phyloP scores from a whole-genome alignment of 2,329 filamentous ascomycete genomes.

The Dactylonectria estremocensis region DNA sequence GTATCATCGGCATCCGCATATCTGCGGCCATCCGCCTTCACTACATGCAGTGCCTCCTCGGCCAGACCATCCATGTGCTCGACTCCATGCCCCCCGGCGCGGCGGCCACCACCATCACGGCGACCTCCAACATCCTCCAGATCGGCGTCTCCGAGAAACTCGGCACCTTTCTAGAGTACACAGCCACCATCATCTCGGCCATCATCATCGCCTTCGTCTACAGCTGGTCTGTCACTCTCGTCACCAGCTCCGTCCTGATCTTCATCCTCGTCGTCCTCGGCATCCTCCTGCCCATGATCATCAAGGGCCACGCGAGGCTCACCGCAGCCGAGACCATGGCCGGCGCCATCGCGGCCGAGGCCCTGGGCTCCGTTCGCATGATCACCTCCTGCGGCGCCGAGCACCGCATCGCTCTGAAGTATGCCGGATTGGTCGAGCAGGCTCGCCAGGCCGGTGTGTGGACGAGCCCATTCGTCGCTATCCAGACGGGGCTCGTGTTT shows the following conservation, averaged over 20 bases:
- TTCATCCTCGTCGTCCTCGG: slow-evolving; percentile 55
- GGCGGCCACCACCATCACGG: slow-evolving; percentile 67
- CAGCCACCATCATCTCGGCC: slow-evolving; percentile 59
- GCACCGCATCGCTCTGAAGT: slow-evolving; percentile 53
- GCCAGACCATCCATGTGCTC: slow-evolving; percentile 64
- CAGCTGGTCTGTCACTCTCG: slow-evolving; percentile 67
- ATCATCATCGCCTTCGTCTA: slow-evolving; percentile 67
- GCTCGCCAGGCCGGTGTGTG: slow-evolving; percentile 50
- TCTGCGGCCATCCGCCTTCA: slow-evolving; percentile 65
- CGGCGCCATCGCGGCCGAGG: slow-evolving; percentile 57
- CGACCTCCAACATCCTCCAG: slow-evolving; percentile 67
- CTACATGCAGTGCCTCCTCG: slow-evolving; percentile 65
- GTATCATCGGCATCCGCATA: slow-evolving; percentile 65
- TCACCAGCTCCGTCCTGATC: slow-evolving; percentile 62
- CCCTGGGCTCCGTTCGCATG: slow-evolving; percentile 59
- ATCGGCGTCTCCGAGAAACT: slow-evolving; percentile 69
- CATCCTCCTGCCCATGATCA: slow-evolving; percentile 52
- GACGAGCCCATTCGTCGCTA: slow-evolving; percentile 41
- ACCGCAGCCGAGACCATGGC: slow-evolving; percentile 49
- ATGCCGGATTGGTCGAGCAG: slow-evolving; percentile 54
- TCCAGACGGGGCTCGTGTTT: slow-evolving; percentile 46
- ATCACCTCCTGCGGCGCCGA: slow-evolving; percentile 61
- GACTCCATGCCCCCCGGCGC: slow-evolving; percentile 65
- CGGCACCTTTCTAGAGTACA: slow-evolving; percentile 58
- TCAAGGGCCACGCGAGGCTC: slow-evolving; percentile 55